Conservation (phyloP, 768 basidiomycete genomes). For the Boletales sp. region DNA sequence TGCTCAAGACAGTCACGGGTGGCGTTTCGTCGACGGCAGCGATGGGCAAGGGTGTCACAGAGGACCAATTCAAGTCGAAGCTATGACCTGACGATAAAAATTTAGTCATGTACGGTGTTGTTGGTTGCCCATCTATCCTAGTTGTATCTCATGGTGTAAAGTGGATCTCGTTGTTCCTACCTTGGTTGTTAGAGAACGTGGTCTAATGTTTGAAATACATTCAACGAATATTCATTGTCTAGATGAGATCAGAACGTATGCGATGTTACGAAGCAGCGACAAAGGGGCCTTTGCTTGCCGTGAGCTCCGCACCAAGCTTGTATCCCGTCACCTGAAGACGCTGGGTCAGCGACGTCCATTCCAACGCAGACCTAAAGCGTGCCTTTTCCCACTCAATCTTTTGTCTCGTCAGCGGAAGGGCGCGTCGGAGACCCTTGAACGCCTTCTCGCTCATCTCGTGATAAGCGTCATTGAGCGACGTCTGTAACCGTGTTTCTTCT, state of each 20-base stretch:
- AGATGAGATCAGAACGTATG: not conserved
- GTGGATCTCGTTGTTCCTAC: not conserved
- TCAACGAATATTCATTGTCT: conserved; percentile 8
- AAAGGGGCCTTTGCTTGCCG: conserved; percentile 60
- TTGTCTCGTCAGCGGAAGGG: conserved; percentile 86
- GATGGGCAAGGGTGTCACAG: conserved; percentile 97
- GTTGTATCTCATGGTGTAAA: not conserved
- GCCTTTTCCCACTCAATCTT: conserved; percentile 98
- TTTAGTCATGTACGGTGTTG: not conserved
- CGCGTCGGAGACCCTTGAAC: conserved; percentile 87
- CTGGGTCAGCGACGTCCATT: not conserved
- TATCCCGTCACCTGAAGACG: conserved; percentile 48
- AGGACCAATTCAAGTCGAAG: conserved; percentile 70
- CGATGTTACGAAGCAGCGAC: conserved; percentile 23
- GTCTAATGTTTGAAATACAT: not conserved
- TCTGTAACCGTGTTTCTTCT: conserved; percentile 79
- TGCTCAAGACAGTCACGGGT: conserved; percentile 95
- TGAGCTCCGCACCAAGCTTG: conserved; percentile 74
- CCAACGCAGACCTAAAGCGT: conserved; percentile 6
- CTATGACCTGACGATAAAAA: conserved; percentile 29
- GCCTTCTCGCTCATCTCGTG: conserved; percentile 90
- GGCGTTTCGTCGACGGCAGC: conserved; percentile 97
- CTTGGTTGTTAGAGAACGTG: not conserved
- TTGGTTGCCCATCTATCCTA: conserved; percentile 4
- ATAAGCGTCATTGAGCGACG: conserved; percentile 76